Conservation (phyloP, 1,284 basidiomycete species). For the Ustilago shanxiensis region DNA sequence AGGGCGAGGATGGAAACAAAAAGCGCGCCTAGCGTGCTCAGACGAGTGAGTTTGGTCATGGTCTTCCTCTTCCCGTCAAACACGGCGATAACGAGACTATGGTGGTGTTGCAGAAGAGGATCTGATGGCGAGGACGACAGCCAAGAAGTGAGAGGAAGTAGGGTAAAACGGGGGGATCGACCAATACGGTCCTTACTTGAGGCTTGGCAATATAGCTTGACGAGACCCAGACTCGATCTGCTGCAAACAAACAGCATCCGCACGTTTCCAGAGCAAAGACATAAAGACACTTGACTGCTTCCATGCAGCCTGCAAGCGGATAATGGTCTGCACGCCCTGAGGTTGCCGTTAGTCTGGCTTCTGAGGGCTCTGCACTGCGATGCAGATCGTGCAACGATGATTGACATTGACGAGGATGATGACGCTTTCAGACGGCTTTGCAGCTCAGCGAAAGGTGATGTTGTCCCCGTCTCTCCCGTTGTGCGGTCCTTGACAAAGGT, state of each 20-base stretch:
- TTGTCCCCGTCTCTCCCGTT: background rate
- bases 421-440: background rate
- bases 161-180: constrained; percentile 4
- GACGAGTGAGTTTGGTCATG: background rate
- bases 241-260: background rate
- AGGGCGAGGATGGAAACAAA: constrained; percentile 3
- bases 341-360: background rate
- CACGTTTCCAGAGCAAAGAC: background rate
- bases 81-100: background rate
- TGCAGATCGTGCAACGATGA: background rate
- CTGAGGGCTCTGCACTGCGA: background rate
- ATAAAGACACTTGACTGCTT: background rate
- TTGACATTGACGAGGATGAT: background rate
- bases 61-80: too few species aligned
- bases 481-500: background rate
- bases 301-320: background rate
- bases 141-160: background rate
- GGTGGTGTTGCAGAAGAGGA: background rate
- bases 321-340: background rate
- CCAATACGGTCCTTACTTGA: background rate
- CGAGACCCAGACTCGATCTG: background rate
- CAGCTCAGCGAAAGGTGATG: background rate
- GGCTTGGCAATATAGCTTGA: constrained; percentile 8
- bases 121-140: background rate
- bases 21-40: constrained; percentile 1